phyloP scores from a whole-genome alignment of 345 rosid species.

The Eucalyptus microcorys region DNA sequence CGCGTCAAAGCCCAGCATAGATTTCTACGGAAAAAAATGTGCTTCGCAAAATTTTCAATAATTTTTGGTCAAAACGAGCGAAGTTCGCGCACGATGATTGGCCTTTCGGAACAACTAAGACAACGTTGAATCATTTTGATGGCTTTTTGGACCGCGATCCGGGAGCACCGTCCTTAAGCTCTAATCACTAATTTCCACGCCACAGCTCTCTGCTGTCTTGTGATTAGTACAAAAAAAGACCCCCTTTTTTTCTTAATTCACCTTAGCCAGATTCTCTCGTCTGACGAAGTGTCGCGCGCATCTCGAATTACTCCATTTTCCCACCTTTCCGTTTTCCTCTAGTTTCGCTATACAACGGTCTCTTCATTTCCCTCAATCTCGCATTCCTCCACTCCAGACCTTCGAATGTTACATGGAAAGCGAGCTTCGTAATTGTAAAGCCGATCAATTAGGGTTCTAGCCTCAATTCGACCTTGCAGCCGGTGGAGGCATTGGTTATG shows the following conservation, averaged over 20 bases:
- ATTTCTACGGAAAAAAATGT: neutral
- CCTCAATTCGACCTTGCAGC: neutral
- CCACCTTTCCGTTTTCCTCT: neutral
- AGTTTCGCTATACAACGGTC: neutral
- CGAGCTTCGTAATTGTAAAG: neutral
- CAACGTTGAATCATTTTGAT: neutral
- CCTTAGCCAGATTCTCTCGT: neutral
- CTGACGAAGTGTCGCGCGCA: neutral
- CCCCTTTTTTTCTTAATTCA: neutral
- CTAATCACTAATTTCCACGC: neutral
- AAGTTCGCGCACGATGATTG: neutral
- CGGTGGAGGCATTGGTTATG: neutral
- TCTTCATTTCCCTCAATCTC: neutral
- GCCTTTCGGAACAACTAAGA: neutral
- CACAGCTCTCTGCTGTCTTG: neutral
- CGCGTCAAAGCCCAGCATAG: neutral
- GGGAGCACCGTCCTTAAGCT: neutral
- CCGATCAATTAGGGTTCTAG: neutral
- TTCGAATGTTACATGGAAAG: neutral
- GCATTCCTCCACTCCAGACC: neutral
- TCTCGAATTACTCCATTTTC: neutral
- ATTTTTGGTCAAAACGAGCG: neutral
- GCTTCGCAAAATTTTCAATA: neutral
- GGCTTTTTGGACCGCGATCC: neutral
- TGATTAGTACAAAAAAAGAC: neutral